phyloP scores from a whole-genome alignment of 2,329 filamentous ascomycete genomes.

The Nothophoma quercina region DNA sequence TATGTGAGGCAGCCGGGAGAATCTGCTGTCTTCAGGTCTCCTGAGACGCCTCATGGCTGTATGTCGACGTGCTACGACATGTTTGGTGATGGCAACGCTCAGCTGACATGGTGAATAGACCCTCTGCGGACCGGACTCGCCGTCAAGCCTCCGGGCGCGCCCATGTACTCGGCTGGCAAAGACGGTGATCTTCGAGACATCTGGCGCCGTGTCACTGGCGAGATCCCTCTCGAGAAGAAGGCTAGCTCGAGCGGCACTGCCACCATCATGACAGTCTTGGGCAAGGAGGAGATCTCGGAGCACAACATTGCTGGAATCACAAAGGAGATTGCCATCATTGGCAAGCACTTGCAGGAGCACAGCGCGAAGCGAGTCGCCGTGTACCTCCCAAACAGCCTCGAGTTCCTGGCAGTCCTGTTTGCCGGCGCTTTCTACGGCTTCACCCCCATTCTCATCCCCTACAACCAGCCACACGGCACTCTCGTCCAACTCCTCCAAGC shows the following conservation, averaged over 20 bases:
- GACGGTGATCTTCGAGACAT: conserved; percentile 92
- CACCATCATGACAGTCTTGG: conserved; percentile 79
- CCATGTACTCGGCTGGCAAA: conserved; percentile 82
- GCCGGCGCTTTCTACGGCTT: conserved; percentile 88
- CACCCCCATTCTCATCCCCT: conserved; percentile 84
- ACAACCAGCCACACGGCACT: conserved; percentile 73
- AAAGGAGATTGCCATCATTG: conserved; percentile 86
- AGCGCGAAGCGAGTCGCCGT: conserved; percentile 79
- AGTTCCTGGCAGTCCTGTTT: conserved; percentile 83
- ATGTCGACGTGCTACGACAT: not conserved
- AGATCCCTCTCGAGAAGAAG: conserved; percentile 69
- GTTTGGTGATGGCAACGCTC: not conserved
- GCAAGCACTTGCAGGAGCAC: conserved; percentile 74
- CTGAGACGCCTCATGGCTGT: conserved; percentile 82
- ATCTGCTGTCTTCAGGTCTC: conserved; percentile 84
- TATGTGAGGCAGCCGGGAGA: conserved; percentile 83
- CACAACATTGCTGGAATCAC: conserved; percentile 76
- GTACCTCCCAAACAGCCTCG: conserved; percentile 91
- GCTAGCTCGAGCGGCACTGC: conserved; percentile 70
- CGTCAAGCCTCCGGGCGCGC: conserved; percentile 79
- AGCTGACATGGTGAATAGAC: conserved; percentile 37
- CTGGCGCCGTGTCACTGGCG: conserved; percentile 77
- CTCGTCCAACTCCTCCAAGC: conserved; percentile 76
- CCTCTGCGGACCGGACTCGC: conserved; percentile 58
- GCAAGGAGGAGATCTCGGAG: conserved; percentile 76